Conservation (phyloP, 2,329 filamentous ascomycete species). For the Aspergillus pseudonomiae region DNA sequence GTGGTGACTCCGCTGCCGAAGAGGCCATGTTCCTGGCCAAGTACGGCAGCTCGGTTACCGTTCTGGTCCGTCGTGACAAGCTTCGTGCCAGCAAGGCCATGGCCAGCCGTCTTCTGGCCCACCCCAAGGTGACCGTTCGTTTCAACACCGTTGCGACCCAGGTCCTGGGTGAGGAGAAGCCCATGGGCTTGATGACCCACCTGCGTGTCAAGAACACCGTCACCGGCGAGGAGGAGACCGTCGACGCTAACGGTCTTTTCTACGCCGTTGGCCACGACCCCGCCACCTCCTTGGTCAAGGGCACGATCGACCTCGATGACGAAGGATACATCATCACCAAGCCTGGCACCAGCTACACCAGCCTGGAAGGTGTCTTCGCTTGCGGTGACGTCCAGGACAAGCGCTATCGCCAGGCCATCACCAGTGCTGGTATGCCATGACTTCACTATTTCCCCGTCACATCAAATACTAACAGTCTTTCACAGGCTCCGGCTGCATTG, state of each 20-base stretch:
- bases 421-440: slow-evolving; percentile 77
- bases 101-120: slow-evolving; percentile 76
- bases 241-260: slow-evolving; percentile 90
- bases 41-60: slow-evolving; percentile 93
- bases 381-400: slow-evolving; percentile 99
- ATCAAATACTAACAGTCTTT: slow-evolving; percentile 23
- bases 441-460: background rate
- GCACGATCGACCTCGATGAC: slow-evolving; percentile 81
- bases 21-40: slow-evolving; percentile 97
- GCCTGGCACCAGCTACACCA: slow-evolving; percentile 86
- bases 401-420: slow-evolving; percentile 95
- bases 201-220: slow-evolving; percentile 78
- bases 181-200: slow-evolving; percentile 79
- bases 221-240: slow-evolving; percentile 76
- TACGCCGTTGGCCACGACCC: slow-evolving; percentile 98
- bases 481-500: slow-evolving; percentile 87
- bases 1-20: slow-evolving; percentile 94
- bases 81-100: slow-evolving; percentile 90
- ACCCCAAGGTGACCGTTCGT: slow-evolving; percentile 88
- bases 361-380: slow-evolving; percentile 88
- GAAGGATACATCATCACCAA: slow-evolving; percentile 91
- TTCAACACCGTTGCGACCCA: slow-evolving; percentile 83
- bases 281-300: slow-evolving; percentile 87
- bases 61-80: slow-evolving; percentile 84
- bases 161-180: slow-evolving; percentile 79